These are phyloP conservation scores for Kwoniella bestiolae DNA, from an alignment of 768 basidiomycete genomes.

Conservation along the genomic window DNA sequence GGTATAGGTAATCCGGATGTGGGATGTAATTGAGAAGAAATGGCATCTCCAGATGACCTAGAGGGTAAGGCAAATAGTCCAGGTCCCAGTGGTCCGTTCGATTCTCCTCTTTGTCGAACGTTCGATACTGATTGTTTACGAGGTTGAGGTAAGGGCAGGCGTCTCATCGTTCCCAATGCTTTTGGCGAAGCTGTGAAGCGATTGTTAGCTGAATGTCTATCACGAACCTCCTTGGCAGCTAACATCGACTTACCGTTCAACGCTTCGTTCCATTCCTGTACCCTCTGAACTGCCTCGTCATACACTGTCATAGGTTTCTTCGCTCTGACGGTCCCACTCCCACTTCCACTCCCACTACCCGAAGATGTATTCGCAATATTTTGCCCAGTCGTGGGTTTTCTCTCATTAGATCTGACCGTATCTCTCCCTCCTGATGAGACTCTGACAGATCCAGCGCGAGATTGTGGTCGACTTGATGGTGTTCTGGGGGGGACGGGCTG, in stretches of 20 bases:
- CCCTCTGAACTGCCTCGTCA: constrained; percentile 89
- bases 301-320: constrained; percentile 66
- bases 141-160: constrained; percentile 30
- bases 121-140: constrained; percentile 25
- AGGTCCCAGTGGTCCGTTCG: constrained; percentile 3
- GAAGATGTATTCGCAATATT: not conserved
- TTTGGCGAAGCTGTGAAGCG: constrained; percentile 55
- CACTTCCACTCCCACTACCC: constrained; percentile 23
- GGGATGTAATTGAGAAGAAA: constrained; percentile 36
- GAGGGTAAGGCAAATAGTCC: constrained; percentile 28
- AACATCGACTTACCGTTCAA: constrained; percentile 70
- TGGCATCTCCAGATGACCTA: constrained; percentile 45
- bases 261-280: constrained; percentile 99
- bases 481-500: constrained; percentile 9
- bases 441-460: constrained; percentile 7
- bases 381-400: not conserved
- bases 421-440: constrained; percentile 32
- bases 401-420: constrained; percentile 8
- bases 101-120: constrained; percentile 6
- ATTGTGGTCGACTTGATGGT: constrained; percentile 17
- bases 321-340: constrained; percentile 57
- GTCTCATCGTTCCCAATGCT: constrained; percentile 45
- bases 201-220: not conserved
- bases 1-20: constrained; percentile 16
- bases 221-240: not conserved